Evolutionary conservation across 129 eudicot species (phyloP).

Genomic region (Pulicaria dysenterica): DNA sequence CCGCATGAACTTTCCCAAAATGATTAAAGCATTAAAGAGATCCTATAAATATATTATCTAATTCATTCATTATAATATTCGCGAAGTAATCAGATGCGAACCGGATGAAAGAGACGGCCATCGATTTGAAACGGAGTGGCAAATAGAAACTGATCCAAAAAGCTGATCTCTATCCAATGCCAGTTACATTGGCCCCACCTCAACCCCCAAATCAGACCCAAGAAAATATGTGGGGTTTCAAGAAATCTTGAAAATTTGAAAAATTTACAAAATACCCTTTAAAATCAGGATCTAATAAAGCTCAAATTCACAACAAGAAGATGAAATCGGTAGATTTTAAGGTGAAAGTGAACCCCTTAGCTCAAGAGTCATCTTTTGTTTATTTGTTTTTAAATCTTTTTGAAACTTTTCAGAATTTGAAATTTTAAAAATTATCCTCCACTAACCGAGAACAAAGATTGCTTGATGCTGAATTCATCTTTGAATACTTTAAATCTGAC

Average conservation of each 20-base stretch:
- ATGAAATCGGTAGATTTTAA: neutral
- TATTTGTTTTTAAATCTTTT: too few relatives aligned
- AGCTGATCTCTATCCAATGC: conserved; percentile 52
- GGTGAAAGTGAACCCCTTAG: neutral
- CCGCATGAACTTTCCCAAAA: conserved; percentile 48
- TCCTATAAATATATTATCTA: neutral
- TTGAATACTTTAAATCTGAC: conserved; percentile 26
- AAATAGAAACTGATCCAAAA: conserved; percentile 34
- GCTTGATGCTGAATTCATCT: conserved; percentile 35
- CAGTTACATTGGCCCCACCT: conserved; percentile 49
- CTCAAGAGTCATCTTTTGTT: conserved; percentile 12
- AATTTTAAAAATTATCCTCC: conserved; percentile 24
- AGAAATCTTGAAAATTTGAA: conserved; percentile 16
- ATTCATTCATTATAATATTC: conserved; percentile 9
- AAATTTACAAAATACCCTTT: neutral
- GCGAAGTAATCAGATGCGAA: conserved; percentile 26
- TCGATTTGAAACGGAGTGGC: conserved; percentile 39
- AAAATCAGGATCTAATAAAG: neutral
- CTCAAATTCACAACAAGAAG: conserved; percentile 7
- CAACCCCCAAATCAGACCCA: conserved; percentile 21
- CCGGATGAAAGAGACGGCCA: conserved; percentile 36
- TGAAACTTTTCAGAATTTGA: neutral
- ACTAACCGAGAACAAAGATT: conserved; percentile 25
- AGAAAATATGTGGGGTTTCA: conserved; percentile 20
- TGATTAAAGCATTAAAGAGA: conserved; percentile 21